Percentiles rank a stretch among this genome's conserved stretches.
phyloP scores from a whole-genome alignment of 1,284 basidiomycete species.

The Boletus smithii region DNA sequence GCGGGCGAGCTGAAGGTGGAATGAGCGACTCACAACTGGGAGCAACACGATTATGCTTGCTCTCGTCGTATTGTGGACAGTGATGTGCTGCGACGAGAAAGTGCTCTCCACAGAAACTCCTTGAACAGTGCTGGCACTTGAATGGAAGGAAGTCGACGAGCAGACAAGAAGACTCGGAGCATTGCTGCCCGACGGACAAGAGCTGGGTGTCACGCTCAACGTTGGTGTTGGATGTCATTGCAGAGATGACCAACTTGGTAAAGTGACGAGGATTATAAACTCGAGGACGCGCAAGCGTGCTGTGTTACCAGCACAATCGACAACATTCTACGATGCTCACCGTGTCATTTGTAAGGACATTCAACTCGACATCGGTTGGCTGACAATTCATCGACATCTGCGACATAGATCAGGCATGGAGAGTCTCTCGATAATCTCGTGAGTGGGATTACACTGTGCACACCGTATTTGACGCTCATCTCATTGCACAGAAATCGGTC shows the following conservation, averaged over 20 bases:
- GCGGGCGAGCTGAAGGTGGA: neutral
- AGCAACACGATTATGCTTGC: constrained; percentile 65
- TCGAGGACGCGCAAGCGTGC: constrained; percentile 25
- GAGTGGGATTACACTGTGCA: constrained; percentile 13
- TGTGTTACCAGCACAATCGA: constrained; percentile 6
- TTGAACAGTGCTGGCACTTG: constrained; percentile 70
- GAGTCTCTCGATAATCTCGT: constrained; percentile 74
- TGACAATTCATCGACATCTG: neutral
- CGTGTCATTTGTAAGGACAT: constrained; percentile 25
- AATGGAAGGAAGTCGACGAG: constrained; percentile 81
- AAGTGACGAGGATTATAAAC: no score
- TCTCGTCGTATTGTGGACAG: constrained; percentile 68
- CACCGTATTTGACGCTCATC: neutral
- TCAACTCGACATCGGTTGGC: constrained; percentile 26
- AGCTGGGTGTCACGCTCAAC: constrained; percentile 50
- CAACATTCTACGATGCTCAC: constrained; percentile 18
- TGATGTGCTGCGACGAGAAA: constrained; percentile 62
- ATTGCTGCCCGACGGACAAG: constrained; percentile 67
- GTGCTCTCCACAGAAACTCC: constrained; percentile 71
- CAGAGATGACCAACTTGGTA: no score
- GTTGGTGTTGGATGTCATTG: constrained; percentile 18
- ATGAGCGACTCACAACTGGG: constrained; percentile 54
- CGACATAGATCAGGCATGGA: constrained; percentile 70
- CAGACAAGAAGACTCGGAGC: constrained; percentile 57
- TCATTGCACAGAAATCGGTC: constrained; percentile 39